Evolutionary conservation across 176 grass and related monocot species (phyloP).

Genomic region (Oryza officinalis): DNA sequence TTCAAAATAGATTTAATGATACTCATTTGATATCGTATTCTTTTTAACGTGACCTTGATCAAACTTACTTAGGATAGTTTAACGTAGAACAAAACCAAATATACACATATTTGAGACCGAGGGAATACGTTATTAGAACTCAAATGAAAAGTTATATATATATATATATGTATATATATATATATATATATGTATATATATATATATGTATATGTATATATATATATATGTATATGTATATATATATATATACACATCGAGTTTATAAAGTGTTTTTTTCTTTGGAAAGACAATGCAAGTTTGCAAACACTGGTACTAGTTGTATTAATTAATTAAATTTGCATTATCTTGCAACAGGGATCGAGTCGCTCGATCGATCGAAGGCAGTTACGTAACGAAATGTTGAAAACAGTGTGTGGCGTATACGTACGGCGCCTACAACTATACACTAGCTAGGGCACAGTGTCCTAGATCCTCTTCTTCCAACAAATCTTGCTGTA

Average conservation of each 20-base stretch:
- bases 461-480: slow-evolving; percentile 8
- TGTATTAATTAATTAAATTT: background rate
- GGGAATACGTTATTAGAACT: no score
- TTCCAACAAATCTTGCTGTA: slow-evolving; percentile 14
- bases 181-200: no score
- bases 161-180: no score
- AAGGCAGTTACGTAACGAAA: slow-evolving; percentile 7
- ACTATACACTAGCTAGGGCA: background rate
- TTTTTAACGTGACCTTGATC: no score
- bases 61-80: no score
- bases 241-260: background rate
- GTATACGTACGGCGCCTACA: background rate
- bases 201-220: no score
- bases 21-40: no score
- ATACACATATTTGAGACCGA: no score
- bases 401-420: background rate
- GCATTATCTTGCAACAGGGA: background rate
- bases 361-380: background rate
- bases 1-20: no score
- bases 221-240: no score
- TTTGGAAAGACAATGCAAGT: background rate
- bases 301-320: background rate
- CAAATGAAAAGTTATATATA: no score
- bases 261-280: background rate
- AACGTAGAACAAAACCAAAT: no score